Percentiles rank a stretch among this genome's conserved stretches.
Evolutionary conservation across 257 asterid genomes (phyloP).

Genomic region (Petunia axillaris): DNA sequence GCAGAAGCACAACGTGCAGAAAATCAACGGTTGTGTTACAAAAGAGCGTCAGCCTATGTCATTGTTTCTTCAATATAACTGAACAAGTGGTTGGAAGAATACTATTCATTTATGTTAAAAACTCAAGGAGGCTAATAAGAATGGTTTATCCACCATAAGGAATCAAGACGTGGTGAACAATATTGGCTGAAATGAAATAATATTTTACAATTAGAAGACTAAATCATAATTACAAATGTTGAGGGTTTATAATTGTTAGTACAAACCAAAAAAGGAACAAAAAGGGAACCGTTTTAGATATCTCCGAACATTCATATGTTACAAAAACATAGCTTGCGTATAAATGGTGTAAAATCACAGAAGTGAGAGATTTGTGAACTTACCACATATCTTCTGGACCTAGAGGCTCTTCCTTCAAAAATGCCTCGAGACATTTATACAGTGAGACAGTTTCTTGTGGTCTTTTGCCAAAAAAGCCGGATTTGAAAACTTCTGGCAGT

Average conservation of each 20-base stretch:
- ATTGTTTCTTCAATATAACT: conserved; percentile 2
- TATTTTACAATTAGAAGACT: neutral
- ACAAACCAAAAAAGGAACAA: conserved; percentile 13
- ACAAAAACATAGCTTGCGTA: neutral
- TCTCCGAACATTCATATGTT: neutral
- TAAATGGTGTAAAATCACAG: neutral
- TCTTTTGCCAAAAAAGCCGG: conserved; percentile 60
- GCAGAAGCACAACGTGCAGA: conserved; percentile 15
- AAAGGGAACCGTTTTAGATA: conserved; percentile 15
- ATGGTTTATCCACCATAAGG: neutral
- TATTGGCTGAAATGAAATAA: conserved; percentile 6
- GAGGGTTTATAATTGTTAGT: conserved; percentile 9
- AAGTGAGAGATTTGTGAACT: conserved; percentile 42
- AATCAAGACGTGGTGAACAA: neutral
- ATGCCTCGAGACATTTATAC: conserved; percentile 93
- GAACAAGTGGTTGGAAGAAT: neutral
- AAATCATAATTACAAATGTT: neutral
- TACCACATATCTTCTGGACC: conserved; percentile 99
- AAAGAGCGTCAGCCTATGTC: neutral
- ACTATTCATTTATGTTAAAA: conserved; percentile 4
- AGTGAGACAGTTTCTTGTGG: conserved; percentile 85
- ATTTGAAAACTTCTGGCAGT: conserved; percentile 81
- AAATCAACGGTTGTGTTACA: neutral
- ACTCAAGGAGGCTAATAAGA: conserved; percentile 10
- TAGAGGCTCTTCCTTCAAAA: conserved; percentile 95